phyloP scores from a whole-genome alignment of 441 rosid genomes.

The Populus trichocarpa region DNA sequence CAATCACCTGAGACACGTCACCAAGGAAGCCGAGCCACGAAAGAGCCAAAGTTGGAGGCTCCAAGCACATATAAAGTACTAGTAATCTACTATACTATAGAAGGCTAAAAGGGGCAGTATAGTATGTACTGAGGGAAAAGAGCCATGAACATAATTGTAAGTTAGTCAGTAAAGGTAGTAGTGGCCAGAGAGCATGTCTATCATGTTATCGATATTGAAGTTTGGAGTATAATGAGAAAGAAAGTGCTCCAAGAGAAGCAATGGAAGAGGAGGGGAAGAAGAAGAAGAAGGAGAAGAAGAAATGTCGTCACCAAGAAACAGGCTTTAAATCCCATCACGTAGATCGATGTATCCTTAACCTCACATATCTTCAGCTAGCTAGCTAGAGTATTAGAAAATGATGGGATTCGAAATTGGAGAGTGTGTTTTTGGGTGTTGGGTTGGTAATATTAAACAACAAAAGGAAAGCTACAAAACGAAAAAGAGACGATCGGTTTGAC shows the following conservation, averaged over 20 bases:
- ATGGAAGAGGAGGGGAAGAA: conserved; percentile 20
- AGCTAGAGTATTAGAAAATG: conserved; percentile 32
- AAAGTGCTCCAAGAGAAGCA: not conserved
- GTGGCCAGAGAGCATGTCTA: conserved; percentile 24
- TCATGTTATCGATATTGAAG: conserved; percentile 29
- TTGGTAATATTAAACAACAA: conserved; percentile 40
- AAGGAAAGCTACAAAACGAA: conserved; percentile 35
- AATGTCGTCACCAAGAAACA: conserved; percentile 39
- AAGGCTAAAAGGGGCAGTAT: not conserved
- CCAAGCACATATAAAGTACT: conserved; percentile 24
- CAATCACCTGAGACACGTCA: conserved; percentile 47
- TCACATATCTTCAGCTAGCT: conserved; percentile 8
- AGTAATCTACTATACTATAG: not conserved
- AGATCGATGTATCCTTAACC: conserved; percentile 43
- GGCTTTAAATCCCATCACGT: conserved; percentile 46
- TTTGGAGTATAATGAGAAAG: conserved; percentile 30
- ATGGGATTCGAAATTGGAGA: conserved; percentile 43
- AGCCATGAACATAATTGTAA: not conserved
- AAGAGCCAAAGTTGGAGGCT: conserved; percentile 41
- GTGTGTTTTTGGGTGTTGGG: conserved; percentile 12
- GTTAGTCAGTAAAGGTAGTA: conserved; percentile 18
- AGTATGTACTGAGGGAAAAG: not conserved
- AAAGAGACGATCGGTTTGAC: conserved; percentile 45
- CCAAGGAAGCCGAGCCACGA: conserved; percentile 36
- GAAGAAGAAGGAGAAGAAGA: conserved; percentile 35